Base-by-base conservation (phyloP, 2,329 filamentous ascomycete genomes). In the Diplodia intermedia region DNA sequence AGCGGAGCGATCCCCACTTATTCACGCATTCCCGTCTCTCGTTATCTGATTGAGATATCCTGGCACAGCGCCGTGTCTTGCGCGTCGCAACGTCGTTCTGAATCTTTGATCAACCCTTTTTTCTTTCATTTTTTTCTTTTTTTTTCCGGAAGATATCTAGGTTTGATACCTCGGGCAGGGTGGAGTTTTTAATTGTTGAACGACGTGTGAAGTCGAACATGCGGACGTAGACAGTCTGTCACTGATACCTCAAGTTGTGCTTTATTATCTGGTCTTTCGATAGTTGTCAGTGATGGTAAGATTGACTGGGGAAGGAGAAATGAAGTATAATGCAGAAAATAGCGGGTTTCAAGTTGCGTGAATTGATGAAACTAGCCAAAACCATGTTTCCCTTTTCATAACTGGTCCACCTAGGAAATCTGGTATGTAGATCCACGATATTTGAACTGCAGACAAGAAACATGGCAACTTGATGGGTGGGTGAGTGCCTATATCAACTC, bases 141-240 rank as follows among this genome's bases (percentile, higher is more conserved):
- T 47, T 60, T 29, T 47, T 57, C 36, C 18, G 33, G 43, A 47
- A 20, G 26, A 29, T 7, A 38, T 57, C 20, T 63, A 29, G 43
- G 60, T 63, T 63, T 52, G 60, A 63, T 63, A 63, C 60, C 60
- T 63, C 40, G 47, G 60, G 60, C 26, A 47, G 26, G 36, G 20
- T 14, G 55, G 55, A 60, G 55, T 60, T 60, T 47, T 60, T 60
- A 18, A 18, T 38, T 57, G 4, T 40, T 57, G 53, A 38, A 33
- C 53, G 31, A 43, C 18, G 8, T n/a, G 4, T 26, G 20, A 60
- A 47, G 56, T 60, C 33, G 54, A 47, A 57, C 40, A 11, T 40
- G 54, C 54, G 54, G 33, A 40, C 52, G 26, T 31, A 55, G 29
- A 14, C 40, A 40, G 54, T 57, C 56, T 60, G 56, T 60, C 56